Base-by-base conservation (phyloP, 805 yeast species). In the Kodamaea laetipori region DNA sequence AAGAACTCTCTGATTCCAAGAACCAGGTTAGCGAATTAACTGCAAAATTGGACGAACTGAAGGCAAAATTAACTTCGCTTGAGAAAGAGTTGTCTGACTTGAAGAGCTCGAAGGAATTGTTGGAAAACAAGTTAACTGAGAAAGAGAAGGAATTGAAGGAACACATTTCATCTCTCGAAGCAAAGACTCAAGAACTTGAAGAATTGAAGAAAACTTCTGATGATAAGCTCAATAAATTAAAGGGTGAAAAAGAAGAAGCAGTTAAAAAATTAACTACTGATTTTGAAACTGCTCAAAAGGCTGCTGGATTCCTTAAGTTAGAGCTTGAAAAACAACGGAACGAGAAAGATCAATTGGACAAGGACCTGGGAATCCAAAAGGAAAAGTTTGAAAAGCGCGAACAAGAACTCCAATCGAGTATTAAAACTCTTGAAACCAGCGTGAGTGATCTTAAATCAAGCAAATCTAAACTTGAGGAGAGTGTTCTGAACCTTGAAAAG, bases 321-420 rank as follows among this genome's bases (percentile, higher is more conserved):
- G 12, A n/a, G 12, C 21, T 40, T 11, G 38, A 35, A 19, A 19
- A 21, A 8, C 37, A 30, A 16, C 35, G 36, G 25, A 16, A n/a
- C 11, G 24, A 24, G 11, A 41, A 38, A 13, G 41, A 21, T 6
- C n/a, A 30, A 17, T 21, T 17, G 16, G n/a, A 18, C 18, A 39
- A 23, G 4, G 4, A 26, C 11, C 11, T 39, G 12, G 44, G 32
- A 24, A 24, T 18, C n/a, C 23, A 30, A 4, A 31, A 39, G 19
- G 17, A 16, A 2, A 37, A 39, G 4, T 38, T 27, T 23, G 47
- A 48, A 17, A 26, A 26, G 16, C 19, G n/a, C 7, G 17, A 44
- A 17, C 21, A 10, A 12, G 38, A 18, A 1, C 21, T 44, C 23
- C 21, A 16, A 5, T 8, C 7, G 17, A 30, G 19, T 15, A 30